These are phyloP conservation scores for Tylopilus subfusipes DNA, from an alignment of 768 basidiomycete genomes.

Conservation along the genomic window DNA sequence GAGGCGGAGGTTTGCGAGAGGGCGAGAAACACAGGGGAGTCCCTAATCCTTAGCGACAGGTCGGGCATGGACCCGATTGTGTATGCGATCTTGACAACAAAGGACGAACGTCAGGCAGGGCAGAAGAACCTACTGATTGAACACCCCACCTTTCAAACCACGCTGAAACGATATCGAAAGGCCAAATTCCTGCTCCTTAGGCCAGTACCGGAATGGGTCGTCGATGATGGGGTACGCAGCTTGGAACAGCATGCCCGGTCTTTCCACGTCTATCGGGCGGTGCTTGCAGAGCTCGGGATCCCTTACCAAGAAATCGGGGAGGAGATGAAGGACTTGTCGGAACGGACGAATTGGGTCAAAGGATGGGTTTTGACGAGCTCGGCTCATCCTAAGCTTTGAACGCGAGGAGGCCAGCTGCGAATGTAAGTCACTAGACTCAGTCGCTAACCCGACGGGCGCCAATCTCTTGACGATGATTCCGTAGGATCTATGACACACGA, in stretches of 20 bases:
- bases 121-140: slow-evolving; percentile 34
- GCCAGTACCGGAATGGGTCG: slow-evolving; percentile 56
- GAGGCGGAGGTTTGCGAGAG: slow-evolving; percentile 33
- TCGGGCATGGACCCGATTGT: slow-evolving; percentile 64
- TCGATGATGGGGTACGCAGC: slow-evolving; percentile 61
- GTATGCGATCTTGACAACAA: slow-evolving; percentile 51
- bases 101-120: slow-evolving; percentile 35
- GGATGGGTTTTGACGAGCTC: slow-evolving; percentile 5
- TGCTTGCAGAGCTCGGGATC: slow-evolving; percentile 43
- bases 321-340: slow-evolving; percentile 38
- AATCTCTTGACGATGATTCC: neutral
- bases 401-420: neutral
- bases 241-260: slow-evolving; percentile 46
- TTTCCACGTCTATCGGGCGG: slow-evolving; percentile 35
- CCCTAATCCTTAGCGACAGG: slow-evolving; percentile 54
- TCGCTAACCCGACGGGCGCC: neutral
- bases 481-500: neutral
- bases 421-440: neutral
- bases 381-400: slow-evolving; percentile 10
- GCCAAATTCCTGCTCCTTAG: slow-evolving; percentile 53
- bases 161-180: slow-evolving; percentile 41
- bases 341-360: slow-evolving; percentile 24
- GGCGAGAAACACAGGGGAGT: slow-evolving; percentile 12
- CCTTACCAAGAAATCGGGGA: slow-evolving; percentile 44
- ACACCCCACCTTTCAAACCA: slow-evolving; percentile 38